Evolutionary conservation across 139 green algal genomes (phyloP).

Genomic region (Chloropicon primus): DNA sequence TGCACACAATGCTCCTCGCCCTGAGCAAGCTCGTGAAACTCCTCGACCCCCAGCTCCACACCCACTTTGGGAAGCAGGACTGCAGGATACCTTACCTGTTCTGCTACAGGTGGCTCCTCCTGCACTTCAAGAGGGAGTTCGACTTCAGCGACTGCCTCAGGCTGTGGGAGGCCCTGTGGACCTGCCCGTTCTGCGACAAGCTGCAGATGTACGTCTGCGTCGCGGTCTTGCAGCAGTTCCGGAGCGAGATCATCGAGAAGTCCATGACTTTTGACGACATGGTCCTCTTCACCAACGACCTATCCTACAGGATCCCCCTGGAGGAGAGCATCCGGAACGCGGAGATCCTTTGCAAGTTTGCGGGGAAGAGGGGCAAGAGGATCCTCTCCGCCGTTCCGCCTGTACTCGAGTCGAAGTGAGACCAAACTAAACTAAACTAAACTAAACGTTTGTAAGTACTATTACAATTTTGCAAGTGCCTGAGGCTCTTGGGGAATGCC

Average conservation of each 20-base stretch:
- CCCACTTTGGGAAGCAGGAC: conserved; percentile 44
- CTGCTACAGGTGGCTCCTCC: conserved; percentile 80
- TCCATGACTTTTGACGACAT: conserved; percentile 58
- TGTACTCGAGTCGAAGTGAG: too few relatives aligned
- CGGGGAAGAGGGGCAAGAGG: too few relatives aligned
- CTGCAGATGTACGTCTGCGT: conserved; percentile 71
- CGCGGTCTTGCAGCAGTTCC: conserved; percentile 60
- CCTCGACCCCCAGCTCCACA: conserved; percentile 65
- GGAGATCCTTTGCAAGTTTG: conserved; percentile 26
- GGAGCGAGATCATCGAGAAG: conserved; percentile 38
- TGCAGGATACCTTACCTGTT: conserved; percentile 79
- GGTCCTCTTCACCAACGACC: conserved; percentile 48
- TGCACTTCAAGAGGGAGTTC: conserved; percentile 87
- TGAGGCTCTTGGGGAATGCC: conserved; percentile 43
- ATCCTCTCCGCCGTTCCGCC: too few relatives aligned
- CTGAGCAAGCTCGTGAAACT: conserved; percentile 55
- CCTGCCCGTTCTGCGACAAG: conserved; percentile 35
- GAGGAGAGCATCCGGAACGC: conserved; percentile 42
- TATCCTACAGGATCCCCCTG: conserved; percentile 47
- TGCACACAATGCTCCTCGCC: conserved; percentile 67
- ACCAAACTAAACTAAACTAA: too few relatives aligned
- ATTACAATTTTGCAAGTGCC: conserved; percentile 32
- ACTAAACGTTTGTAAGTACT: too few relatives aligned
- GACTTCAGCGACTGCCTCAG: conserved; percentile 54
- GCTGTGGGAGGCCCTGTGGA: conserved; percentile 83